These are phyloP conservation scores for Colletotrichum truncatum DNA, from an alignment of 2,329 filamentous ascomycete species.

Conservation along the genomic window DNA sequence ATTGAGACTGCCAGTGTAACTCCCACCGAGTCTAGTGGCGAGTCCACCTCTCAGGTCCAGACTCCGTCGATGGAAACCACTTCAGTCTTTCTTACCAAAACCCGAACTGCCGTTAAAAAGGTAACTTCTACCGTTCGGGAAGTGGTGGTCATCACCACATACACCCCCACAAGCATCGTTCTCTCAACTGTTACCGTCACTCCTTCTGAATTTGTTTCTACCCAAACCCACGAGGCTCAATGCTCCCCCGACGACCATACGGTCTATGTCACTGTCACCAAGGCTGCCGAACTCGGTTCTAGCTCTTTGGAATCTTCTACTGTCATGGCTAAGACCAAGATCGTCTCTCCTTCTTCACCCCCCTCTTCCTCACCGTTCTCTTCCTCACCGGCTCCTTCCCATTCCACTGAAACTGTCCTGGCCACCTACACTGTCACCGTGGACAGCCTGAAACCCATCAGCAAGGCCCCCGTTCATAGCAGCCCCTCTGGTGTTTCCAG, in stretches of 20 bases:
- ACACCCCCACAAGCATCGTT: conserved; percentile 13
- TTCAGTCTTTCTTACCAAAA: conserved; percentile 25
- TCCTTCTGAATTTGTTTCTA: not conserved
- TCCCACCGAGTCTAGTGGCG: not conserved
- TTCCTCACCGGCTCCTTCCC: not conserved
- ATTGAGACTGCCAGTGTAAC: no score
- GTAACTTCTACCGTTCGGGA: conserved; percentile 14
- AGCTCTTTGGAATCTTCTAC: conserved; percentile 12
- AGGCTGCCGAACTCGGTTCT: conserved; percentile 12
- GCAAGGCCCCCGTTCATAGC: not conserved
- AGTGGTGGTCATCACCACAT: conserved; percentile 9
- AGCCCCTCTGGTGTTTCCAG: not conserved
- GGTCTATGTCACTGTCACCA: conserved; percentile 27
- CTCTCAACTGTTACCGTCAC: not conserved
- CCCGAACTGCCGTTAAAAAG: conserved; percentile 10
- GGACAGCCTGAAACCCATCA: conserved; percentile 9
- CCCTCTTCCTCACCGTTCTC: not conserved
- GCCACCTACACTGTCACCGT: conserved; percentile 27
- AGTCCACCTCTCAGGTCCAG: conserved; percentile 1
- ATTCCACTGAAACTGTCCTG: conserved; percentile 12
- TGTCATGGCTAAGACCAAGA: not conserved
- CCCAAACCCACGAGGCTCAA: not conserved
- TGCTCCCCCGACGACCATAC: conserved; percentile 22
- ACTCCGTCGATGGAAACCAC: not conserved
- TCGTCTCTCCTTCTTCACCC: not conserved